Conservation (phyloP, 352 stramenopile species). For the Pythium volutum region DNA sequence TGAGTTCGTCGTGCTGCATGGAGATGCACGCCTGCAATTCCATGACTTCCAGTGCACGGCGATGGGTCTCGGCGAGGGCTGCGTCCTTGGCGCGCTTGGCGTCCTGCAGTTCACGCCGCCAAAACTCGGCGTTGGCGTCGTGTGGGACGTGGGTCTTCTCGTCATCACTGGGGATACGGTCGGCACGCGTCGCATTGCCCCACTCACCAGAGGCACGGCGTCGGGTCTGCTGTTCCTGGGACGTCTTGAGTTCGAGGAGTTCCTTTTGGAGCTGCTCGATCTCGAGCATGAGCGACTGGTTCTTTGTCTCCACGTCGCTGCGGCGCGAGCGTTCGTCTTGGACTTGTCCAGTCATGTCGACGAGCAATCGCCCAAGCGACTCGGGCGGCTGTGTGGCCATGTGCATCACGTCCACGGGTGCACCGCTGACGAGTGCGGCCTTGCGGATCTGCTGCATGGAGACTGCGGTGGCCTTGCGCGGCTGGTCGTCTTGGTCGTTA, state of each 20-base stretch:
- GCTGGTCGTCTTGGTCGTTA: not conserved
- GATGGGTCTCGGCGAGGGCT: constrained; percentile 48
- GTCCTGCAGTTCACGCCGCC: constrained; percentile 58
- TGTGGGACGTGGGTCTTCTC: constrained; percentile 1
- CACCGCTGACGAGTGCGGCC: constrained; percentile 3
- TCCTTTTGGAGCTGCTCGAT: constrained; percentile 66
- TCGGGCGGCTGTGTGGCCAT: constrained; percentile 20
- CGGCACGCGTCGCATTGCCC: constrained; percentile 7
- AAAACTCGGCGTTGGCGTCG: constrained; percentile 37
- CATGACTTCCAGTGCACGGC: constrained; percentile 57
- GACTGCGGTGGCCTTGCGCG: not conserved
- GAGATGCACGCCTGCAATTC: constrained; percentile 72
- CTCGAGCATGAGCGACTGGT: constrained; percentile 63
- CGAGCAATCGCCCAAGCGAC: constrained; percentile 47
- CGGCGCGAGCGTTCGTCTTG: constrained; percentile 50
- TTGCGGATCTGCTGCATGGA: constrained; percentile 1
- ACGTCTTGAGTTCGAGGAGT: constrained; percentile 51
- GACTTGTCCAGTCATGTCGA: constrained; percentile 64
- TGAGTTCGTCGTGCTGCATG: constrained; percentile 75
- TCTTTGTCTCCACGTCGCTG: constrained; percentile 56
- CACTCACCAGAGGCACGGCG: constrained; percentile 17
- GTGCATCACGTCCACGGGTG: not conserved
- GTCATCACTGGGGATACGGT: not conserved
- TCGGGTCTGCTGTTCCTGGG: constrained; percentile 18
- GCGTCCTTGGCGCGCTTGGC: constrained; percentile 53